Evolutionary conservation across 345 rosid genomes (phyloP).

Genomic region (Luvunga scandens): DNA sequence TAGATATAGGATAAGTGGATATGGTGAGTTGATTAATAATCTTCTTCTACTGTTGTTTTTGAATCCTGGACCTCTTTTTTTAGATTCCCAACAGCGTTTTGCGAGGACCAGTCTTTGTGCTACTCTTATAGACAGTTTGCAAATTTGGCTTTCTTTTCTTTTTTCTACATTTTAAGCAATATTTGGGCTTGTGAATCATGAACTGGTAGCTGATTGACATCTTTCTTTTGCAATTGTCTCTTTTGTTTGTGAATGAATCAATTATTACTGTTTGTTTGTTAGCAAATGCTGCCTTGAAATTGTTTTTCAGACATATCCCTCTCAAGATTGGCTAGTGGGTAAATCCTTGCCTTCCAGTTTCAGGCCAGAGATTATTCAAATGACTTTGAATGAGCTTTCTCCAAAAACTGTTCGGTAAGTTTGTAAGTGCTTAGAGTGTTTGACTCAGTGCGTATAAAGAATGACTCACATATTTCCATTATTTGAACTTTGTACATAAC

Average conservation of each 20-base stretch:
- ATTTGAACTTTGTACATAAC: neutral
- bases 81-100: neutral
- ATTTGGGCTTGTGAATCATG: neutral
- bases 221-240: neutral
- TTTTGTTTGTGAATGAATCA: neutral
- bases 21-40: neutral
- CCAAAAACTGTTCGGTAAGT: constrained; percentile 65
- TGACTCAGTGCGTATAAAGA: neutral
- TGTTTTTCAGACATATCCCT: constrained; percentile 56
- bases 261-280: neutral
- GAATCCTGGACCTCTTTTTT: neutral
- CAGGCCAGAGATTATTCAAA: constrained; percentile 54
- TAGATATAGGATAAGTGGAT: neutral
- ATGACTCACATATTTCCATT: neutral
- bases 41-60: neutral
- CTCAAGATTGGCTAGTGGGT: constrained; percentile 83
- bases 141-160: neutral
- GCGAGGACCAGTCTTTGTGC: neutral
- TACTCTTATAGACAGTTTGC: neutral
- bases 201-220: neutral
- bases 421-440: neutral
- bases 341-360: constrained; percentile 73
- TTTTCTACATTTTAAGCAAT: neutral
- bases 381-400: constrained; percentile 64
- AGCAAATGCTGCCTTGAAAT: constrained; percentile 9